phyloP scores from a whole-genome alignment of 306 rosid species.

The Prunus armeniaca region DNA sequence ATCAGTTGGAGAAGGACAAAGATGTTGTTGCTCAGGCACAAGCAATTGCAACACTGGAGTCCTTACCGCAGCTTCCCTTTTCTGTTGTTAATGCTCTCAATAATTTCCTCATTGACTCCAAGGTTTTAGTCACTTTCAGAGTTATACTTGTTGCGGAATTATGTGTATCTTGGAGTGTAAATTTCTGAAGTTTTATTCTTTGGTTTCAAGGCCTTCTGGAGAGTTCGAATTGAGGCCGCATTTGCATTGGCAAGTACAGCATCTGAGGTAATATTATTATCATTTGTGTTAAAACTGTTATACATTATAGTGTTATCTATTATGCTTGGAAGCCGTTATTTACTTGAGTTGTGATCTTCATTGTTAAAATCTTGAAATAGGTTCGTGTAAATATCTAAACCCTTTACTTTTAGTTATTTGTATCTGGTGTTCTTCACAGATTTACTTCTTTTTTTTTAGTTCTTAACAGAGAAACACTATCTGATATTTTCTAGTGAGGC shows the following conservation, averaged over 20 bases:
- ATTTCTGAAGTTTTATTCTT: constrained; percentile 28
- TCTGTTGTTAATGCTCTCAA: constrained; percentile 79
- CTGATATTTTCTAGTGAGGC: neutral
- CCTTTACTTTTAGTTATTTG: neutral
- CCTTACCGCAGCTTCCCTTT: constrained; percentile 78
- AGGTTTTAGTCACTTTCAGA: constrained; percentile 47
- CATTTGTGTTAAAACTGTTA: constrained; percentile 9
- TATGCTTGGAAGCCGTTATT: neutral
- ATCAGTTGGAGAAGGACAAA: constrained; percentile 95
- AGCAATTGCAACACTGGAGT: constrained; percentile 76
- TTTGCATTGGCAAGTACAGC: constrained; percentile 89
- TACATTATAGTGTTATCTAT: neutral
- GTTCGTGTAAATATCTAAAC: neutral
- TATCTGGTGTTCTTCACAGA: neutral
- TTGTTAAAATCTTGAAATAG: neutral
- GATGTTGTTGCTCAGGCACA: constrained; percentile 97
- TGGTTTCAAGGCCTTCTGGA: constrained; percentile 75
- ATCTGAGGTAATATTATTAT: constrained; percentile 69
- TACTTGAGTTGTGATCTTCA: neutral
- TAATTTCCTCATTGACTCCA: constrained; percentile 83
- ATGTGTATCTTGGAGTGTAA: constrained; percentile 11
- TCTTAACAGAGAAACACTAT: neutral
- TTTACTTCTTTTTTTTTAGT: neutral
- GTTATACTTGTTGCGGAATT: constrained; percentile 8
- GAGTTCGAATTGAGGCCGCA: constrained; percentile 94